Base-by-base conservation (phyloP, 1,139 yeast genomes). In the Suhomyces bribrorum region DNA sequence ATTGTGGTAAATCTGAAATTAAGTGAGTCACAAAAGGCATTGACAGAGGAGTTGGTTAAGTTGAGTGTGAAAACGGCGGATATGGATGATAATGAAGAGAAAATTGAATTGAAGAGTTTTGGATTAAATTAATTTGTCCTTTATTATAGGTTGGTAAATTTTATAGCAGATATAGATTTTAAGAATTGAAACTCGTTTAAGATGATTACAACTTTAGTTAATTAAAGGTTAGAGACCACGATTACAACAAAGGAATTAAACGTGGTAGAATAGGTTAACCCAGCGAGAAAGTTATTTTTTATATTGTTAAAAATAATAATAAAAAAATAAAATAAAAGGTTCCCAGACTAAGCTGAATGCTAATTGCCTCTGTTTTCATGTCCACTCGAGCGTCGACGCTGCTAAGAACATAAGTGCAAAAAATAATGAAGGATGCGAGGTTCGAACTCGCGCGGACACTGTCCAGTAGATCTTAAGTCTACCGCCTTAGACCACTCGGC, bases 381-480 rank as follows among this genome's bases (percentile, higher is more conserved):
- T n/a, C n/a, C n/a, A n/a, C n/a, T n/a, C n/a, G n/a, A n/a, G n/a
- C n/a, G n/a, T n/a, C n/a, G n/a, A n/a, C n/a, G 23, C 2, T 3
- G 11, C 2, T 20, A 8, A 8, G 23, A 5, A 8, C 4, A 5
- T 20, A n/a, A n/a, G 8, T 20, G 23, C 23, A 61, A 71, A 71
- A 72, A 62, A 62, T 66, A 66, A 56, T 80, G 85, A 79, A 78
- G 84, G 85, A 75, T 77, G 86, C 85, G 86, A 79, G 86, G 84
- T 79, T 80, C 86, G 86, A 81, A 80, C 86, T 79, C 85, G 84
- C 86, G 85, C 86, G 86, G 85, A 78, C 81, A 62, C 53, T 33
- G 70, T 65, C 73, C 73, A 68, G 64, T 64, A 62, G 73, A 68
- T 65, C 74, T 68, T 68, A 67, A 68, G 74, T 68, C 74, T 64